Base-by-base conservation (phyloP, 116 monocot genomes). In the Cymodocea nodosa region DNA sequence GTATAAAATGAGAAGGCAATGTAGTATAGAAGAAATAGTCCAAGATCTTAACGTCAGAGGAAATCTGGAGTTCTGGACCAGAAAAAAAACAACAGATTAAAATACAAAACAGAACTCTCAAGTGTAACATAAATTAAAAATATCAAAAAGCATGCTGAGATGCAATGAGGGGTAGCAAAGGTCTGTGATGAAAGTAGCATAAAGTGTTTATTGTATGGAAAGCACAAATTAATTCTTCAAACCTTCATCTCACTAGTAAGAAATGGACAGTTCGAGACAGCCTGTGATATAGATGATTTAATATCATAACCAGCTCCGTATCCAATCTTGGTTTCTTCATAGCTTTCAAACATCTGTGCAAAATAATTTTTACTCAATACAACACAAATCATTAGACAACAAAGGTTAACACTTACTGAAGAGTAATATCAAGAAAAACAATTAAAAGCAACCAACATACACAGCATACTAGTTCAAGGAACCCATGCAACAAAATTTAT, bases 261-360 rank as follows among this genome's bases (percentile, higher is more conserved):
- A 57, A 78, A 82, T 49, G 84, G 84, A 49, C 79, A 84, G 66
- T 73, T 61, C 50, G 67, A 66, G 61, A 82, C 71, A 78, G 94
- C 94, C 59, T 94, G 84, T 52, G 36, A 74, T 51, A 94, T 80
- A 72, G 94, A 84, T 62, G 82, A 76, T 60, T 77, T 82, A 40
- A 86, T 66, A 19, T 82, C 80, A 65, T 82, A 84, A 69, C 86
- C 82, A 68, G 78, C 75, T 78, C 94, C 94, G 84, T 71, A 84
- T 71, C 80, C 79, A 80, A 89, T 67, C 70, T 78, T 84, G 62
- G 80, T 78, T 80, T 86, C 80, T 63, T 78, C 70, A 70, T 76
- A 76, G 24, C 65, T 74, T 73, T 77, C 80, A 53, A 89, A 53
- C 68, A 80, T 55, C 94, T 94, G 70, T 72, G 66, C 2, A 59